Evolutionary conservation across 2,329 filamentous ascomycete genomes (phyloP), one percentile per base, ranked within the genome.

Genomic region (Corynespora cassiicola): DNA sequence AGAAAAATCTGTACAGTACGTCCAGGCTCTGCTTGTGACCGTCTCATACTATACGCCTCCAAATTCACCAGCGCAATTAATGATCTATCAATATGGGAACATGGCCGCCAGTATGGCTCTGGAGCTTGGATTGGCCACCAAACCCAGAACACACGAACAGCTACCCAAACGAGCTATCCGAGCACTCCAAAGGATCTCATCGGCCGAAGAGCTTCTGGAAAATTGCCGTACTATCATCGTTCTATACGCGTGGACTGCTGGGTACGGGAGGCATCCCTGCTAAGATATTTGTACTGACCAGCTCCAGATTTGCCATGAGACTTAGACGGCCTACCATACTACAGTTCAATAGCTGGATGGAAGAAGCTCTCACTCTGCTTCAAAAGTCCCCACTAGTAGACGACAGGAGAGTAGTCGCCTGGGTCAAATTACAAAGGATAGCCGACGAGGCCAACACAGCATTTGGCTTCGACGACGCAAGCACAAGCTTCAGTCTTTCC

Each of bases 401-500:
- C 5, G 65, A 68, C 19, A 54, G 55, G 20, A 47, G 58, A 12
- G 50, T 59, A 6, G 39, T 63, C 2, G 61, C 63, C 5, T 65
- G 53, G 54, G 29, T 67, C 9, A 58, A 60, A 27, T 45, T 68
- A 4, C 63, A 68, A 40, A 50, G 63, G 14, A 66, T 67, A 21
- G 61, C 62, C 7, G 65, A 68, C 31, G 65, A 68, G 45, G 61
- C 63, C 4, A 61, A 63, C 16, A 65, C 61, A 4, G 63, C 63
- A 1, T 68, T 66, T 38, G 65, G 63, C 8, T 66, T 68, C 17
- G 65, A 68, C 27, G 65, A 68, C 26, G 62, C 63, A 6, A 66
- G 61, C 22, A 68, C 65, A 4, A 66, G 61, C 41, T 68, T 68
- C 30, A 63, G 55, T 33, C 50, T 68, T 4, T 65, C 63, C 2